phyloP scores from a whole-genome alignment of 305 asterid genomes.

The Caryopteris hybrid region DNA sequence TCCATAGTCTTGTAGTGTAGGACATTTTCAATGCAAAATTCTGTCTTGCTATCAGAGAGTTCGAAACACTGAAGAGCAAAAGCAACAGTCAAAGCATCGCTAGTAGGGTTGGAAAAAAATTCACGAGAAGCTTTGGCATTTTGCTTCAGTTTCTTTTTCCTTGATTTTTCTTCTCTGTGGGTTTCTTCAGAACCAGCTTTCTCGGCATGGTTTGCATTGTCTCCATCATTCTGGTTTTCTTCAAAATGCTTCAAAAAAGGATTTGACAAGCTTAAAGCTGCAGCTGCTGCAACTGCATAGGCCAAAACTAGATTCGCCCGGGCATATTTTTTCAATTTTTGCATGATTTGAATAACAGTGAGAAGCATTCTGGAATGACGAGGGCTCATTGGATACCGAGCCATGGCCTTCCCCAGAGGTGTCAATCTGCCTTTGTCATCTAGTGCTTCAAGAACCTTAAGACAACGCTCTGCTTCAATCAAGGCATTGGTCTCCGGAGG shows the following conservation, averaged over 20 bases:
- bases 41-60: constrained; percentile 37
- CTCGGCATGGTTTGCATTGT: constrained; percentile 23
- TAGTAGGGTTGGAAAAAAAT: constrained; percentile 61
- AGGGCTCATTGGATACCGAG: constrained; percentile 92
- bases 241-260: constrained; percentile 55
- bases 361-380: constrained; percentile 99
- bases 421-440: constrained; percentile 72
- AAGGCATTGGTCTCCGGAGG: constrained; percentile 77
- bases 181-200: constrained; percentile 25
- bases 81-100: constrained; percentile 74
- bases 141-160: constrained; percentile 67
- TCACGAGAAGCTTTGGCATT: constrained; percentile 50
- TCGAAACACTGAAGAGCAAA: constrained; percentile 78
- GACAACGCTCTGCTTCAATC: constrained; percentile 77
- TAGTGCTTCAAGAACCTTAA: constrained; percentile 84
- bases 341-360: constrained; percentile 75
- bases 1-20: constrained; percentile 85
- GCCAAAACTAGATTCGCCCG: constrained; percentile 71
- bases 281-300: constrained; percentile 80
- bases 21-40: constrained; percentile 53
- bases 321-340: constrained; percentile 25
- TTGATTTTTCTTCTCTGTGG: constrained; percentile 47
- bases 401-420: constrained; percentile 82
- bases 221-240: constrained; percentile 34
- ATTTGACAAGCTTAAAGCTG: constrained; percentile 81